Evolutionary conservation across 1,284 basidiomycete genomes (phyloP), one percentile per base, ranked within the genome.

Genomic region (Malassezia cuniculi): DNA sequence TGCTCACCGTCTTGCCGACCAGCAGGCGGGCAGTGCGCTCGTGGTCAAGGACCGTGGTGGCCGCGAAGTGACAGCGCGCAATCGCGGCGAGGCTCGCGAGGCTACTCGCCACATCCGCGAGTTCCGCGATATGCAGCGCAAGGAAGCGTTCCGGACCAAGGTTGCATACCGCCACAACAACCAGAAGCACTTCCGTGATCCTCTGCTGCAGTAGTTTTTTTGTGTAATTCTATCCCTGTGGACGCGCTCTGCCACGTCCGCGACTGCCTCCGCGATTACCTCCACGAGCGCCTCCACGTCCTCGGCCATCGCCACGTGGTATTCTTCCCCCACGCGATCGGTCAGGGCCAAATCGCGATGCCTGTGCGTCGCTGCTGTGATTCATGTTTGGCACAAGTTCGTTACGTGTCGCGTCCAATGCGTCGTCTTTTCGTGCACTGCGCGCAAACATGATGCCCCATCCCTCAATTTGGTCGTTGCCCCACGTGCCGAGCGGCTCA

Each of bases 51-150:
- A 50, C 5, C 47, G 61, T 5, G 45, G 47, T 9, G 60, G 61
- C 5, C 44, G 59, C 21, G 39, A 52, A 7, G 50, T 66, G 38
- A 48, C 49, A 21, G 61, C 60, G 8, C 75, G 85, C 31, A 95
- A 95, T 71, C 76, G 76, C 10, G 93, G 93, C 3, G 89, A 97
- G 70, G 93, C 93, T 2, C 76, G 76, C 44, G 83, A 94, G 70
- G 93, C 90, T 11, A 85, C 81, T 29, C 75, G 84, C 37, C 85
- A 93, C 69, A 77, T 85, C 1, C 74, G 78, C 40, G 80, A 89
- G 58, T 85, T 84, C 70, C 74, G 82, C 44, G 90, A 94, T 62
- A 78, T 81, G 60, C 76, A 74, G 50, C 73, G 76, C 36, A 74
- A 77, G 44, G 82, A 93, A 63, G 77, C 81, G 28, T 85, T 84